Base-by-base conservation (phyloP, 1,284 basidiomycete species). In the Sanghuangporus baumii region DNA sequence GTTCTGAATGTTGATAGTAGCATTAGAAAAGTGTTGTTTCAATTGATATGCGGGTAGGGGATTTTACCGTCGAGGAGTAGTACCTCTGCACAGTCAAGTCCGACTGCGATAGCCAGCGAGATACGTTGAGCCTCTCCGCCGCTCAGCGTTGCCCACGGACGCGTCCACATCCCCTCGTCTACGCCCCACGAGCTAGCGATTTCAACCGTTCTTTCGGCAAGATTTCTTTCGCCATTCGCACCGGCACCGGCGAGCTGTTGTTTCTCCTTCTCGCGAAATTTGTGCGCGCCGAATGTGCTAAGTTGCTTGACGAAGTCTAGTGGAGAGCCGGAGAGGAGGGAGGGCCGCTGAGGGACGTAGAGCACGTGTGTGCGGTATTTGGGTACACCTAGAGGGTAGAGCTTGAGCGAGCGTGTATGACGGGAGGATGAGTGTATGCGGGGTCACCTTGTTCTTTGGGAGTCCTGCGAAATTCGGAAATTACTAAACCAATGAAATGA, bases 311-410 rank as follows among this genome's bases (percentile, higher is more conserved):
- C 75, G 67, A 94, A 91, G 63, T 89, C 85, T 38, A 81, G 78
- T 1, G 93, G 93, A 4, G 89, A 88, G 5, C 88, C 88, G 0
- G 91, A 84, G n/a, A 94, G 82, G 14, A 94, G 76, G 0, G 91
- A 89, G 0, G 93, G 88, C 20, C 93, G 80, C 73, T 95, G 93
- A 0, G 93, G 93, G 48, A 94, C 86, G 71, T 95, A 95, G 66
- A 87, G 81, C 2, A 94, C 86, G 63, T 81, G 82, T 0, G 88
- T 91, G 59, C 93, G 84, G 74, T 85, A 95, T 31, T 72, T 73
- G 3, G 93, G 89, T 41, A 93, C 82, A 12, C 89, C 91, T 91
- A 69, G 38, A 43, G 34, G 6, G 55, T 16, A 54, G 16, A 54
- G 6, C 9, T 37, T 31, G 16, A 34, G 52, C 18, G 31, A n/a